Conservation (phyloP, 495 filamentous ascomycete species). For the Talaromyces borbonicus region DNA sequence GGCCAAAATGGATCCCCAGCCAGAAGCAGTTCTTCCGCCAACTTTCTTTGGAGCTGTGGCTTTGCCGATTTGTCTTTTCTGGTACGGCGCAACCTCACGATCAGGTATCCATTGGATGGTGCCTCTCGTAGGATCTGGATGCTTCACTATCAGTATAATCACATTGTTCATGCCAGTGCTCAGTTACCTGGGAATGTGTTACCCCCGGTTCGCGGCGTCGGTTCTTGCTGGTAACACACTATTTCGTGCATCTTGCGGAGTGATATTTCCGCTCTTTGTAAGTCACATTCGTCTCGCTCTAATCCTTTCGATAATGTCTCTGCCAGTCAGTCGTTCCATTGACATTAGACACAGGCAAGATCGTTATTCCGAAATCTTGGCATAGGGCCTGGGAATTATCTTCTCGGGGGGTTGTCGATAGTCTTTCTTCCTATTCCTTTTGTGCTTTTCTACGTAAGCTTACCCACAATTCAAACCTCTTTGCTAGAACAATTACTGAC, state of each 20-base stretch:
- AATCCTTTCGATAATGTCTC: not conserved
- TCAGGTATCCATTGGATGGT: constrained; percentile 41
- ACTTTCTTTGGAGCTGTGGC: constrained; percentile 35
- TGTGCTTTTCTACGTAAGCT: constrained; percentile 15
- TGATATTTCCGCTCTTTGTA: constrained; percentile 38
- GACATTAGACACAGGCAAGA: not conserved
- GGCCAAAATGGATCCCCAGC: constrained; percentile 23
- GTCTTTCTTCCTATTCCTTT: constrained; percentile 17
- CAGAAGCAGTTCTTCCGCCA: constrained; percentile 32
- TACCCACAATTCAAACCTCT: not conserved
- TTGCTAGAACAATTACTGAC: not conserved
- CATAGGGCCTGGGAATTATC: constrained; percentile 42
- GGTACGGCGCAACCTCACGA: constrained; percentile 39
- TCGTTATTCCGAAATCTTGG: constrained; percentile 41
- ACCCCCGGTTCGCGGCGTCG: constrained; percentile 33
- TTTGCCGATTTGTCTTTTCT: constrained; percentile 38
- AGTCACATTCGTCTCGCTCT: constrained; percentile 27
- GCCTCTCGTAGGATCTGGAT: constrained; percentile 40
- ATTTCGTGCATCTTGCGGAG: constrained; percentile 33
- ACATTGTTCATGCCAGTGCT: constrained; percentile 45
- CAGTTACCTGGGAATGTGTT: constrained; percentile 37
- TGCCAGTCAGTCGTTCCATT: not conserved
- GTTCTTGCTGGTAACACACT: constrained; percentile 40
- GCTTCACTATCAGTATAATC: constrained; percentile 44
- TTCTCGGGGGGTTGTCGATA: constrained; percentile 40